phyloP scores from a whole-genome alignment of 2,329 filamentous ascomycete genomes.

The Juglanconis juglandina region DNA sequence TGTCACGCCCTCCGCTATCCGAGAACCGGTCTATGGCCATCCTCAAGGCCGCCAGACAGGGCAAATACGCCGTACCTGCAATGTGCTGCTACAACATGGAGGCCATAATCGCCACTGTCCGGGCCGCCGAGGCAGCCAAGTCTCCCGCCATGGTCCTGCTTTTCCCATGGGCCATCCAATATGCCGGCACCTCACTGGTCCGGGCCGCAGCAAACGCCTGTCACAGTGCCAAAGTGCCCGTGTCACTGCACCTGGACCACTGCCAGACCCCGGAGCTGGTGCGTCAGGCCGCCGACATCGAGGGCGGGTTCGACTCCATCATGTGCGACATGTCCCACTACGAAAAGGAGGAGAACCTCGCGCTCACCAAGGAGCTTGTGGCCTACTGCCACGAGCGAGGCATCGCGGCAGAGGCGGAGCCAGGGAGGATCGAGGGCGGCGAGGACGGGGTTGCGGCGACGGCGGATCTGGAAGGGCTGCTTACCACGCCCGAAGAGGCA shows the following conservation, averaged over 20 bases:
- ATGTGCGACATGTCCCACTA: conserved; percentile 74
- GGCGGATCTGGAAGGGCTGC: conserved; percentile 40
- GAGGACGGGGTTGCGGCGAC: conserved; percentile 71
- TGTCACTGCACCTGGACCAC: conserved; percentile 65
- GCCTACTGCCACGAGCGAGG: conserved; percentile 61
- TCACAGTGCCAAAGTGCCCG: conserved; percentile 53
- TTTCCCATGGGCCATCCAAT: conserved; percentile 71
- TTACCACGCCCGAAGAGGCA: conserved; percentile 68
- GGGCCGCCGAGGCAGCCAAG: conserved; percentile 63
- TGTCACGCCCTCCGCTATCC: conserved; percentile 36
- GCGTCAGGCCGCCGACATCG: conserved; percentile 51
- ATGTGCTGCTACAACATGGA: conserved; percentile 68
- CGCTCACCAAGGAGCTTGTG: conserved; percentile 58
- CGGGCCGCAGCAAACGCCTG: conserved; percentile 54
- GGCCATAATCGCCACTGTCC: conserved; percentile 65
- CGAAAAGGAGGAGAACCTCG: conserved; percentile 64
- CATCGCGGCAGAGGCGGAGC: conserved; percentile 67
- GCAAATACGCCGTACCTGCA: conserved; percentile 57
- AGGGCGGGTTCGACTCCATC: conserved; percentile 63
- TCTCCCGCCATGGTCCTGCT: conserved; percentile 70
- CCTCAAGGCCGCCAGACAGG: conserved; percentile 51
- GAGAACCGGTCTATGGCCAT: conserved; percentile 53
- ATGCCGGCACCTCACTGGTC: conserved; percentile 55
- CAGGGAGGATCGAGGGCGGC: conserved; percentile 52
- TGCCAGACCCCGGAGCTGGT: conserved; percentile 62